Evolutionary conservation across 257 asterid genomes (phyloP).

Genomic region (Nicotiana paniculata): DNA sequence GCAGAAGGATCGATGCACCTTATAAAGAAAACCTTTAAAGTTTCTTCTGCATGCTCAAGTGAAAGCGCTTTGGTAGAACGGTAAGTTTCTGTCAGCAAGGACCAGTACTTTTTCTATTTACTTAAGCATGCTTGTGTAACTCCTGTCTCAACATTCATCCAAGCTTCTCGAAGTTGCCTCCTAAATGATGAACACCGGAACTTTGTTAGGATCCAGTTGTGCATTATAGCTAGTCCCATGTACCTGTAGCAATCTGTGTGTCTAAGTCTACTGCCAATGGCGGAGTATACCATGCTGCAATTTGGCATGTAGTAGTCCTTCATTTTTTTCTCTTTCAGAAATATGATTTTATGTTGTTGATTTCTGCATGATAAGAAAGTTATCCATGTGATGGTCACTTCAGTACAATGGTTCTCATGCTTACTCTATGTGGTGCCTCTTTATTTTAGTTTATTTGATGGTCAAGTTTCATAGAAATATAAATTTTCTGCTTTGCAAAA

Average conservation of each 20-base stretch:
- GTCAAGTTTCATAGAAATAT: neutral
- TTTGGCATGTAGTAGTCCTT: neutral
- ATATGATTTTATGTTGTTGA: neutral
- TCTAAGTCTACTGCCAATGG: neutral
- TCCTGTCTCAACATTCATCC: neutral
- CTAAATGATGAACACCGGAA: neutral
- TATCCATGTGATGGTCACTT: neutral
- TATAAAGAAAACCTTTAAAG: conserved; percentile 55
- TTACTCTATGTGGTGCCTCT: neutral
- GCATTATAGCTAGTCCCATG: neutral
- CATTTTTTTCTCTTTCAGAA: neutral
- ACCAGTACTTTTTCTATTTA: neutral
- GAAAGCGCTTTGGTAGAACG: conserved; percentile 51
- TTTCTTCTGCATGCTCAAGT: conserved; percentile 22
- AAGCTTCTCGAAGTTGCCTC: neutral
- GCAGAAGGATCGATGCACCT: conserved; percentile 98
- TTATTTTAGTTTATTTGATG: neutral
- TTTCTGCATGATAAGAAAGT: neutral
- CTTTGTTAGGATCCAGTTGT: neutral
- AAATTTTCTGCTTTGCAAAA: neutral
- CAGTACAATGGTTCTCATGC: neutral
- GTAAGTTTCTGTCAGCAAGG: conserved; percentile 22
- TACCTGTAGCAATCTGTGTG: neutral
- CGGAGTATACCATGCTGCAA: neutral
- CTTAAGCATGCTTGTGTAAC: neutral